Conservation (phyloP, 2,329 filamentous ascomycete genomes). For the Xylaria sp. region DNA sequence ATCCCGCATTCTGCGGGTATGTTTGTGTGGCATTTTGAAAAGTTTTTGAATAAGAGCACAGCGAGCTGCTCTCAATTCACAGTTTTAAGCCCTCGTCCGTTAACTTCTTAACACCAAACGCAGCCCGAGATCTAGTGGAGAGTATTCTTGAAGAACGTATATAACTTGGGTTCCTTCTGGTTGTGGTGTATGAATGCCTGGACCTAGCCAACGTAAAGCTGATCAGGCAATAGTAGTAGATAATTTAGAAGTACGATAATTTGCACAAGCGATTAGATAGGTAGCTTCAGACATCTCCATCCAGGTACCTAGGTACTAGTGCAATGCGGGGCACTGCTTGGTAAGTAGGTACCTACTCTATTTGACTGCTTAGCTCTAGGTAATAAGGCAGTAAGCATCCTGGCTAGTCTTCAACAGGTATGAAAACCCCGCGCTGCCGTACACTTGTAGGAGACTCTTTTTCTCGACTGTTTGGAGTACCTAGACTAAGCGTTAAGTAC, state of each 20-base stretch:
- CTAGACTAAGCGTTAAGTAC: too few species aligned
- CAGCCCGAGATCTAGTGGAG: not conserved
- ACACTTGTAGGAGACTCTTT: too few species aligned
- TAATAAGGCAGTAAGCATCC: not conserved
- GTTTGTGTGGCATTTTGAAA: slow-evolving; percentile 79
- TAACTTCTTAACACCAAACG: not conserved
- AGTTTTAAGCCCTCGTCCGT: not conserved
- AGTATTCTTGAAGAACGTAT: too few species aligned
- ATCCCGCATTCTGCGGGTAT: slow-evolving; percentile 70
- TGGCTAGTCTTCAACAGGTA: not conserved
- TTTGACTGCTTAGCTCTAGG: not conserved
- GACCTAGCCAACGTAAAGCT: not conserved
- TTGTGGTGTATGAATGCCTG: not conserved
- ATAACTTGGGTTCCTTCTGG: not conserved
- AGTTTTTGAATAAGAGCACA: not conserved
- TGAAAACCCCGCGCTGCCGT: too few species aligned
- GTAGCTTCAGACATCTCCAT: not conserved
- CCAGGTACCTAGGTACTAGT: too few species aligned
- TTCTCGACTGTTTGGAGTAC: too few species aligned
- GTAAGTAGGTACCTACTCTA: too few species aligned
- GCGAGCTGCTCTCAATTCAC: not conserved
- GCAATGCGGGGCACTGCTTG: not conserved
- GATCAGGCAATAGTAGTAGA: too few species aligned
- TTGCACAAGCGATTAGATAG: not conserved
- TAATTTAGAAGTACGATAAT: not conserved